These are phyloP conservation scores for Ascochyta lentis DNA, from an alignment of 2,329 filamentous ascomycete species.

Conservation along the genomic window DNA sequence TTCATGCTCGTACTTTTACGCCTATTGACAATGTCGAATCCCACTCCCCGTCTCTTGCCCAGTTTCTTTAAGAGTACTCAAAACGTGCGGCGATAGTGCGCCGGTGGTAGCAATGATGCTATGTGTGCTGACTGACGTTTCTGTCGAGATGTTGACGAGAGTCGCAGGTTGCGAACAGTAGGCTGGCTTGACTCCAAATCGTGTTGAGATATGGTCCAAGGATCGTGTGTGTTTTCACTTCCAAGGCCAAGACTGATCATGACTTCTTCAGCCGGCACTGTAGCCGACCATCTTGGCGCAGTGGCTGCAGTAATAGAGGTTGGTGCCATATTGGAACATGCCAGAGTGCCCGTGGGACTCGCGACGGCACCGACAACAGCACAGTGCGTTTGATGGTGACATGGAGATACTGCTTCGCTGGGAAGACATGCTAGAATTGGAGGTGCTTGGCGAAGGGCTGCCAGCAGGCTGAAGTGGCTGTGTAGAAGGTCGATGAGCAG, in stretches of 20 bases:
- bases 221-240: background rate
- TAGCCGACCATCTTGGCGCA: conserved; percentile 51
- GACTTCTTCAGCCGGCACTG: conserved; percentile 38
- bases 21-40: background rate
- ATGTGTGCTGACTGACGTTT: conserved; percentile 2
- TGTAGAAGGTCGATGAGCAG: conserved; percentile 43
- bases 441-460: conserved; percentile 20
- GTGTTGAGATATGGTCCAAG: background rate
- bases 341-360: conserved; percentile 28
- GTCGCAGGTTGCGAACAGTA: background rate
- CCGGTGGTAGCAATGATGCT: conserved; percentile 12
- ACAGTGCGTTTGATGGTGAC: conserved; percentile 26
- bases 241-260: background rate
- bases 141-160: background rate
- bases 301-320: conserved; percentile 51
- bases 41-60: background rate
- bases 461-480: conserved; percentile 35
- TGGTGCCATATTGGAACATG: conserved; percentile 49
- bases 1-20: background rate
- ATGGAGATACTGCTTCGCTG: conserved; percentile 17
- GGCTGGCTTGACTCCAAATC: background rate
- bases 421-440: conserved; percentile 19
- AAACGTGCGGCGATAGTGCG: conserved; percentile 1
- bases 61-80: background rate
- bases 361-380: conserved; percentile 47